Evolutionary conservation across 371 early-diverging fungal genomes (phyloP), one percentile per base, ranked within the genome.

Genomic region (Mortierella sp.): DNA sequence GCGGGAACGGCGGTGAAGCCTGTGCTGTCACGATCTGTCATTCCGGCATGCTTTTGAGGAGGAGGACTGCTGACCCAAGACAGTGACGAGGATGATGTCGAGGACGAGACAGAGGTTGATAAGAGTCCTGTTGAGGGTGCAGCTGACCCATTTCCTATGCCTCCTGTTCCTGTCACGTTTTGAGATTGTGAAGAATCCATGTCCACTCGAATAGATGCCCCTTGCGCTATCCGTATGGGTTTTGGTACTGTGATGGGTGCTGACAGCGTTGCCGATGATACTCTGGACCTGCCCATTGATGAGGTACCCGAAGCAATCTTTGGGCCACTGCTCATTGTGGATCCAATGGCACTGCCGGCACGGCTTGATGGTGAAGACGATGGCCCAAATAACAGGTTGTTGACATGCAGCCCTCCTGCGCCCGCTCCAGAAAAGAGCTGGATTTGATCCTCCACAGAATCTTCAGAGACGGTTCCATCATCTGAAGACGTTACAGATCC

Each of bases 171-270:
- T 28, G 49, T 42, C 42, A 52, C 57, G 52, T 18, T 52, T 13
- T 38, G 10, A 18, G 58, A 34, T 5, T 30, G 34, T 45, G 63
- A 41, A 9, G 67, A 67, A 26, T 58, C 69, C 13, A 63, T 27
- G 26, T 58, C 69, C 13, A 63, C 38, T 19, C 58, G 60, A 47
- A 74, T 74, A 12, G 74, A 54, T 16, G 74, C 74, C 7, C 74
- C 74, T 31, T 68, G 69, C 3, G 74, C 74, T 43, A 74, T 74
- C 52, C 65, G 52, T 61, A 67, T 56, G 2, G 74, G 69, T 42
- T 65, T 68, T 13, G 66, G 38, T 49, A 39, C 50, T 42, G 45
- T 45, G 28, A 31, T 16, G 7, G 56, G 31, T 30, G 51, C 18
- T 24, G 66, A 53, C 26, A 55, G 7, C 31, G 61, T 45, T 12